Evolutionary conservation across 2,329 filamentous ascomycete genomes (phyloP), one percentile per base, ranked within the genome.

Genomic region (Lecanicillium sp.): DNA sequence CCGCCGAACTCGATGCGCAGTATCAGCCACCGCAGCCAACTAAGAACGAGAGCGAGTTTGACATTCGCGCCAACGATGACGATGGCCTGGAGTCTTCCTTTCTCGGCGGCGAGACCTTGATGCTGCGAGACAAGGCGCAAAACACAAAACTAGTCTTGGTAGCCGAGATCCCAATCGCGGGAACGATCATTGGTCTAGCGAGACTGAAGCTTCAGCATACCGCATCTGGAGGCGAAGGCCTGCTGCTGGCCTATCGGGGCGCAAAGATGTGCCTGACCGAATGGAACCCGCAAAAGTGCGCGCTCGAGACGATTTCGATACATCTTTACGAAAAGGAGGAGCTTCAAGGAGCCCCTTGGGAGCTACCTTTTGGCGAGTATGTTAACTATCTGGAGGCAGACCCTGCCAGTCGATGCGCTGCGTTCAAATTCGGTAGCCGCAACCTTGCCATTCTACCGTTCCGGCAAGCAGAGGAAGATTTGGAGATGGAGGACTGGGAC

Each of bases 251-350:
- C 1, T 84, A 90, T 62, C 84, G 84, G 55, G 88, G 95, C 63
- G 92, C 92, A 30, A 95, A 95, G 64, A 74, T 97, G 55, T 94
- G 86, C 60, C 70, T 98, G 59, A 73, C 95, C 40, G 87, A 96
- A 65, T 98, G 92, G 92, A 87, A 97, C 57, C 80, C 87, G 8
- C 79, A 84, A 57, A 79, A 78, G 49, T 74, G 85, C 60, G 77
- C 77, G 37, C 80, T 97, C 51, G 81, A 83, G 51, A 97, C 90
- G 38, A 78, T 92, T 46, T 97, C 90, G 37, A 90, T 98, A 53
- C 92, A 98, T 66, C 97, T 89, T 70, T 98, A 97, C 64, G 92
- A 98, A 61, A 86, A 92, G 58, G 89, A 96, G 55, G 89, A 95
- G 56, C 69, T 90, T 45, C 79, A 84, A 48, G 80, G 83, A 38